Evolutionary conservation across 169 alveolate species (phyloP).

Genomic region (Fabrea salina): DNA sequence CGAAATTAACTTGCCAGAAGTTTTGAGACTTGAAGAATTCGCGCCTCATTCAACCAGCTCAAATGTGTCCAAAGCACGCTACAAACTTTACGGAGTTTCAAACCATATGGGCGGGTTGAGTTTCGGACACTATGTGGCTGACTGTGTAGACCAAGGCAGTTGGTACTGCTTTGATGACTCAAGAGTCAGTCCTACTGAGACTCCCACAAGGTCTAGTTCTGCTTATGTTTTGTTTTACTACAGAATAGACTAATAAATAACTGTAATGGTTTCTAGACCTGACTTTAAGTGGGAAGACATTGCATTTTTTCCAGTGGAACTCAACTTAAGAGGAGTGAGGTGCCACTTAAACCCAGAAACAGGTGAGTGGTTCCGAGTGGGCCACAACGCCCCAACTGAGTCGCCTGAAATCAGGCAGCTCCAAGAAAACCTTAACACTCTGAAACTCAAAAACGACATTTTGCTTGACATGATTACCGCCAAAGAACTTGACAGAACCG

Average conservation of each 20-base stretch:
- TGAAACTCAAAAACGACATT: constrained; percentile 6
- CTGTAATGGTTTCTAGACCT: neutral
- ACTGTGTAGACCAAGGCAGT: constrained; percentile 35
- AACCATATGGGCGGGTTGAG: constrained; percentile 40
- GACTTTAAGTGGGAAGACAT: neutral
- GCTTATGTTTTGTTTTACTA: constrained; percentile 5
- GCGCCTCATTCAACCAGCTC: neutral
- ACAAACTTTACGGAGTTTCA: constrained; percentile 41
- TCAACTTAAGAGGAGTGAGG: neutral
- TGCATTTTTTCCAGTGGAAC: neutral
- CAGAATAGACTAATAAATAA: too few species aligned
- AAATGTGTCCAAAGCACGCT: too few species aligned
- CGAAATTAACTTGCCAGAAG: neutral
- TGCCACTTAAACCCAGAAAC: neutral
- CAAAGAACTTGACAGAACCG: neutral
- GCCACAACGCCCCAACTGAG: neutral
- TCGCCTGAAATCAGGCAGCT: neutral
- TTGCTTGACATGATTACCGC: constrained; percentile 21
- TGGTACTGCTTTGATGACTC: constrained; percentile 50
- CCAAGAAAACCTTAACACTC: neutral
- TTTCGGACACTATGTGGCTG: constrained; percentile 51
- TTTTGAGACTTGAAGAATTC: neutral
- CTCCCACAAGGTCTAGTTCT: neutral
- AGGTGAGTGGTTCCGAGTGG: constrained; percentile 8
- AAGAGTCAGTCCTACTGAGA: neutral